These are phyloP conservation scores for Favolaschia claudopus DNA, from an alignment of 768 basidiomycete genomes.

Conservation along the genomic window DNA sequence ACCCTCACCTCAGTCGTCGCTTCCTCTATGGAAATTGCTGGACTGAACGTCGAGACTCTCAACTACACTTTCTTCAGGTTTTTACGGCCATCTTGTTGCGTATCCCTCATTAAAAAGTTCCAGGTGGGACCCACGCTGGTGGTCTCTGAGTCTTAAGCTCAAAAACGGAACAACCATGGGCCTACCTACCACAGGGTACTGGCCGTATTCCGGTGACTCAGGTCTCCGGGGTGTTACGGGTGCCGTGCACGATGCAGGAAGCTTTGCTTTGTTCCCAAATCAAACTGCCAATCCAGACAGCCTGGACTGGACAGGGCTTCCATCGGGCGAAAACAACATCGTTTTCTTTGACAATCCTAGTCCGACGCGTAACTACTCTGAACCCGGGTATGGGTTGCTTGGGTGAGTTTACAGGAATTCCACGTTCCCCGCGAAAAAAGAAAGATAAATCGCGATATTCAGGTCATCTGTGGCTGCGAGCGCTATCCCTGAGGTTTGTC, in stretches of 20 bases:
- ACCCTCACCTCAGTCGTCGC: conserved; percentile 34
- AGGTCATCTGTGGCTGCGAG: conserved; percentile 33
- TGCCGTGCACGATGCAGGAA: conserved; percentile 36
- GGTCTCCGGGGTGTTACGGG: conserved; percentile 35
- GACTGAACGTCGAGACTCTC: conserved; percentile 32
- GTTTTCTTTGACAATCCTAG: conserved; percentile 42
- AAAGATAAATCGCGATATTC: neutral
- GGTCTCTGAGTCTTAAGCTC: conserved; percentile 39
- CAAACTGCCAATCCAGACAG: conserved; percentile 24
- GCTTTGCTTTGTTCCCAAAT: conserved; percentile 28
- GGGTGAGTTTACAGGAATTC: conserved; percentile 30
- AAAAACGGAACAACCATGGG: conserved; percentile 37
- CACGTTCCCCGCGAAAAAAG: neutral
- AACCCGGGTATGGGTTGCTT: conserved; percentile 36
- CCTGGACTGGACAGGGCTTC: conserved; percentile 30
- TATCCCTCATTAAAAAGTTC: neutral
- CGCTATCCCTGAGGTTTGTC: conserved; percentile 34
- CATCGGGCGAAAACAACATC: conserved; percentile 28
- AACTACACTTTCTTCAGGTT: conserved; percentile 35
- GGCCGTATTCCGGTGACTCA: conserved; percentile 41
- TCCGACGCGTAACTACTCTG: conserved; percentile 38
- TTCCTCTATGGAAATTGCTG: conserved; percentile 33
- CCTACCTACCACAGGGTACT: conserved; percentile 41
- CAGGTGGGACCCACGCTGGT: conserved; percentile 44
- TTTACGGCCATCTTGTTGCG: neutral